Conservation (phyloP, 2,329 filamentous ascomycete species). For the Verticillium albo-atrum region DNA sequence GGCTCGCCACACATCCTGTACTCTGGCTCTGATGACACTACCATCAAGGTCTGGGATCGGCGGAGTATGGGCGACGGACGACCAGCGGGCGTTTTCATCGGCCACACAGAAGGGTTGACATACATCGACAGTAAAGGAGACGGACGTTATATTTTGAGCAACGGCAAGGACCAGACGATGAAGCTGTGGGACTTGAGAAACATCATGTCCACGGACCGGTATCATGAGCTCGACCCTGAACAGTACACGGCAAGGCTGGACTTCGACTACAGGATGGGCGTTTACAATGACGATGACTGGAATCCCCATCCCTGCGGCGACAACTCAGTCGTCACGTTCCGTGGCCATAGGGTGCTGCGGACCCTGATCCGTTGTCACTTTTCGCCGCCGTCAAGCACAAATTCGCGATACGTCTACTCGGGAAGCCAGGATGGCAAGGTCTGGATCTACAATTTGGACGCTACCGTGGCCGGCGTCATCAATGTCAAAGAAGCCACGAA, state of each 20-base stretch:
- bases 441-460: constrained; percentile 91
- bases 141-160: constrained; percentile 80
- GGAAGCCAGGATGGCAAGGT: constrained; percentile 88
- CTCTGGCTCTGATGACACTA: constrained; percentile 91
- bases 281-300: constrained; percentile 62
- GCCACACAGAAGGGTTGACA: constrained; percentile 62
- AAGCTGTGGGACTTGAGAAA: constrained; percentile 95
- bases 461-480: constrained; percentile 71
- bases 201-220: constrained; percentile 71
- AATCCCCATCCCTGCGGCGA: constrained; percentile 70
- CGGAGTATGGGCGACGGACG: constrained; percentile 84
- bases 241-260: constrained; percentile 47
- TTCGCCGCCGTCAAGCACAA: constrained; percentile 77
- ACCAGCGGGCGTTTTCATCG: constrained; percentile 61
- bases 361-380: constrained; percentile 96
- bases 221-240: constrained; percentile 50
- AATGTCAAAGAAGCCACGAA: constrained; percentile 71
- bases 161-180: constrained; percentile 94
- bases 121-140: constrained; percentile 69
- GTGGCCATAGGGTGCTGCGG: constrained; percentile 81
- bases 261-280: constrained; percentile 72
- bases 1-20: constrained; percentile 90
- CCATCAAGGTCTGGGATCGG: constrained; percentile 93
- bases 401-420: constrained; percentile 89
- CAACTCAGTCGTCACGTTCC: constrained; percentile 89